Conservation (phyloP, 2,329 filamentous ascomycete genomes). For the Macrophomina phaseolina region DNA sequence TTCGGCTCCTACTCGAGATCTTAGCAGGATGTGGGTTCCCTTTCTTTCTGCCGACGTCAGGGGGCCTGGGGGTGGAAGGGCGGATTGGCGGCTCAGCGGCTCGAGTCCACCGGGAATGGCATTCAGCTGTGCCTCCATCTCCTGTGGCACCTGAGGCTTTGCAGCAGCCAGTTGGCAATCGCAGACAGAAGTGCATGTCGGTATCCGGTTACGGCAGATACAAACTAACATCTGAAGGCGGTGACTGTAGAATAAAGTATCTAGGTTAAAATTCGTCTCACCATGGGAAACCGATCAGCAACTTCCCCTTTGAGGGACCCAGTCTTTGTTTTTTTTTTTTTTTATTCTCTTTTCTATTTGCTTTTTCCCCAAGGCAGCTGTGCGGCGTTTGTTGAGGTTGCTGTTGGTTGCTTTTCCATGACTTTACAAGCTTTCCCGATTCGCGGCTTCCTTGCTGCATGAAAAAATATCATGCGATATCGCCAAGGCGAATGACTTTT, state of each 20-base stretch:
- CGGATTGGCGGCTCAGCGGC: too few relatives aligned
- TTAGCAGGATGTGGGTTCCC: too few relatives aligned
- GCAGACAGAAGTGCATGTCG: not conserved
- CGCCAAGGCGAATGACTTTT: not conserved
- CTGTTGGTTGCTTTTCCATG: not conserved
- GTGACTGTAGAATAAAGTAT: not conserved
- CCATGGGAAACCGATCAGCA: not conserved
- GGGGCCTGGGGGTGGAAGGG: too few relatives aligned
- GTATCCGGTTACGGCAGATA: not conserved
- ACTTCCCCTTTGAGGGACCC: not conserved
- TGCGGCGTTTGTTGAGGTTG: not conserved
- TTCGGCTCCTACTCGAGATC: too few relatives aligned
- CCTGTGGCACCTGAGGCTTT: not conserved
- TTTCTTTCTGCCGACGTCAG: too few relatives aligned
- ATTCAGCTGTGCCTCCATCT: too few relatives aligned
- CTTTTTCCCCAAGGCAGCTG: not conserved
- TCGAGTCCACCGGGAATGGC: too few relatives aligned
- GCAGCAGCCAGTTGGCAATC: not conserved
- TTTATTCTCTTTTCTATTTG: not conserved
- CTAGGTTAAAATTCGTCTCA: not conserved
- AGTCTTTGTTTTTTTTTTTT: not conserved
- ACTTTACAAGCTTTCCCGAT: not conserved
- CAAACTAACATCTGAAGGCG: not conserved
- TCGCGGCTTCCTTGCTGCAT: not conserved
- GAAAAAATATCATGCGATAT: not conserved